Percentiles rank a stretch among this genome's conserved stretches.
Conservation (phyloP, 2,329 filamentous ascomycete genomes). For the Pseudocercospora fuligena region DNA sequence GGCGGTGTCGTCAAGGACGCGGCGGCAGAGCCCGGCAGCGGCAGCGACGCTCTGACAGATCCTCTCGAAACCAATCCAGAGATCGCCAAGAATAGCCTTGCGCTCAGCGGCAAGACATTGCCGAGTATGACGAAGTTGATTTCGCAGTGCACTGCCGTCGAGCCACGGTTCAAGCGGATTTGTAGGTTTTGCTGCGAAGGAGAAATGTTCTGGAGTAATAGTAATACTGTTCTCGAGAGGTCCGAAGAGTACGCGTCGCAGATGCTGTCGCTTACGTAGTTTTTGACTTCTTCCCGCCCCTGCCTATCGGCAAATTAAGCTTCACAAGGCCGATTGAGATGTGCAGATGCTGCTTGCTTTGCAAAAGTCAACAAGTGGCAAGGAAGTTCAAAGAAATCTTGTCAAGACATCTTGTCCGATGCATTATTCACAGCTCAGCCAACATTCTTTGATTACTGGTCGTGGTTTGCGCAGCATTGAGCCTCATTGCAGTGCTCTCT, state of each 20-base stretch:
- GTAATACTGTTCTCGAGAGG: background rate
- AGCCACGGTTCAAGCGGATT: background rate
- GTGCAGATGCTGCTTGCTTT: background rate
- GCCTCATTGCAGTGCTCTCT: background rate
- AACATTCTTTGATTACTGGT: background rate
- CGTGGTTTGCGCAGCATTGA: background rate
- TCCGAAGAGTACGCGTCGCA: background rate
- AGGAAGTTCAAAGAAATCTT: background rate
- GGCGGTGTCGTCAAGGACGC: conserved; percentile 13
- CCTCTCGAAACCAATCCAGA: too few relatives aligned
- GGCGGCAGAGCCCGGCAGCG: background rate
- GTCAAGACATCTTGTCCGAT: background rate
- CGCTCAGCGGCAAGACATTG: background rate
- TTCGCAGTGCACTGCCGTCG: background rate
- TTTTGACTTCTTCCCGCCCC: background rate
- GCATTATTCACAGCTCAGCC: background rate
- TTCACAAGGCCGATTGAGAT: background rate
- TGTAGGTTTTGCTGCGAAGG: background rate
- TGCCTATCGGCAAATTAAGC: conserved; percentile 1
- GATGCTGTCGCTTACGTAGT: background rate
- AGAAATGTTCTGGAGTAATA: background rate
- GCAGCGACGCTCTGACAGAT: background rate
- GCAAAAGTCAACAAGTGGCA: background rate
- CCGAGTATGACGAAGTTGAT: background rate
- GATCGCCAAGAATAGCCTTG: background rate